These are phyloP conservation scores for Byssothecium circinans DNA, from an alignment of 2,329 filamentous ascomycete species.

Conservation along the genomic window DNA sequence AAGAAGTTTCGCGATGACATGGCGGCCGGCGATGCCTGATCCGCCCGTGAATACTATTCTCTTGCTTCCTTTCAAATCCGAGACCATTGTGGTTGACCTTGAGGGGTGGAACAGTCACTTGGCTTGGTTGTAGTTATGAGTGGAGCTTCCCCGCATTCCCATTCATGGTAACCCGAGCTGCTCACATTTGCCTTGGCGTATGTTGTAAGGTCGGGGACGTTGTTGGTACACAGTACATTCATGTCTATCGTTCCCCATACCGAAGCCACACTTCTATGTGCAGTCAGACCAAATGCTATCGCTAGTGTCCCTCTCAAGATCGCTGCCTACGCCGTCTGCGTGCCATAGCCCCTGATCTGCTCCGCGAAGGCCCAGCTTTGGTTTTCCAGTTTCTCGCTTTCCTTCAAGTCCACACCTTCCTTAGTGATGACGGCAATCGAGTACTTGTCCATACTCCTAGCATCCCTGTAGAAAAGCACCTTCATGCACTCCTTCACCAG, in stretches of 20 bases:
- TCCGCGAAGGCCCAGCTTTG: constrained; percentile 99
- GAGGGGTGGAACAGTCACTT: not conserved
- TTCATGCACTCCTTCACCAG: constrained; percentile 95
- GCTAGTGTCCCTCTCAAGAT: not conserved
- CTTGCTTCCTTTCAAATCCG: constrained; percentile 18
- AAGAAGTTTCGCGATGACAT: constrained; percentile 55
- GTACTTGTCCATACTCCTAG: constrained; percentile 87
- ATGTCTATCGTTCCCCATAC: constrained; percentile 35
- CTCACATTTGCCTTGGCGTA: not conserved
- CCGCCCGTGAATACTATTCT: constrained; percentile 59
- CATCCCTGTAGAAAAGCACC: constrained; percentile 96
- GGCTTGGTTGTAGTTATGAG: too few relatives aligned
- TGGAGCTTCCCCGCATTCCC: constrained; percentile 19
- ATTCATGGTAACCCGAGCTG: not conserved
- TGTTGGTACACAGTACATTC: constrained; percentile 34
- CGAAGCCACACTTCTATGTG: constrained; percentile 8
- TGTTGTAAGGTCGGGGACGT: constrained; percentile 6
- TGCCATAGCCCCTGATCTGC: constrained; percentile 90
- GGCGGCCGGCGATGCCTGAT: constrained; percentile 51
- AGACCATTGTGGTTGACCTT: constrained; percentile 6
- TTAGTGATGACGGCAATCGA: constrained; percentile 88
- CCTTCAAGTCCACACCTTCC: constrained; percentile 79
- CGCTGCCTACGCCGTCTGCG: constrained; percentile 58
- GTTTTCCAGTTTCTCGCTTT: constrained; percentile 84
- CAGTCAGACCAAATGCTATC: constrained; percentile 5